Percentiles rank a stretch among this genome's conserved stretches.
Conservation (phyloP, 2,329 filamentous ascomycete species). For the Botrytis hyacinthi region DNA sequence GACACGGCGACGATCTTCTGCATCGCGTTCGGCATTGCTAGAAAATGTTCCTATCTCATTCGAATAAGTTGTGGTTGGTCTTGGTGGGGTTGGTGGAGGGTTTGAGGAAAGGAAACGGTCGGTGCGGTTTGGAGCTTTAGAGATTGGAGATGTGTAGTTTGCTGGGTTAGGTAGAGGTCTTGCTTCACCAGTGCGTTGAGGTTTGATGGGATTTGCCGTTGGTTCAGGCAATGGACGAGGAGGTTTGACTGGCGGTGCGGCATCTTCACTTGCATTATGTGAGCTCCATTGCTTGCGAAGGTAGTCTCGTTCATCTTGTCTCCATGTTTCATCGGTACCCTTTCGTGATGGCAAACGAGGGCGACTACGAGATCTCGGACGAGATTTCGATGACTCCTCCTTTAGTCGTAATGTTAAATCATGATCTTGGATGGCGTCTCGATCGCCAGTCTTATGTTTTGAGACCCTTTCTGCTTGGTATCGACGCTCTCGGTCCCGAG, state of each 20-base stretch:
- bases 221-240: slow-evolving; percentile 39
- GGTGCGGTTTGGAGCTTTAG: slow-evolving; percentile 43
- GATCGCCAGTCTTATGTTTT: slow-evolving; percentile 36
- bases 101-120: slow-evolving; percentile 50
- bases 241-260: slow-evolving; percentile 30
- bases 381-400: slow-evolving; percentile 32
- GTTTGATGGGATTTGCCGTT: slow-evolving; percentile 29
- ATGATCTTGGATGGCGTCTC: slow-evolving; percentile 34
- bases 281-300: slow-evolving; percentile 45
- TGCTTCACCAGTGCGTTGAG: slow-evolving; percentile 37
- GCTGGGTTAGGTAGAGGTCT: slow-evolving; percentile 42
- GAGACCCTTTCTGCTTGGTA: slow-evolving; percentile 61
- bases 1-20: slow-evolving; percentile 49
- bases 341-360: slow-evolving; percentile 33
- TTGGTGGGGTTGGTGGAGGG: slow-evolving; percentile 42
- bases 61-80: slow-evolving; percentile 43
- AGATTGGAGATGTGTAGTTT: slow-evolving; percentile 33
- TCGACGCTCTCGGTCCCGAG: slow-evolving; percentile 63
- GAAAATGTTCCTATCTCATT: slow-evolving; percentile 42
- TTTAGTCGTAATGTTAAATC: slow-evolving; percentile 35
- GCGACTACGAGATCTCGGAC: slow-evolving; percentile 33
- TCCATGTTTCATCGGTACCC: slow-evolving; percentile 46
- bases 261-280: slow-evolving; percentile 27
- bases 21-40: slow-evolving; percentile 47
- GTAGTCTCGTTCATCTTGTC: slow-evolving; percentile 52